These are phyloP conservation scores for Epichloe uncinata DNA, from an alignment of 2,329 filamentous ascomycete species.

Conservation along the genomic window DNA sequence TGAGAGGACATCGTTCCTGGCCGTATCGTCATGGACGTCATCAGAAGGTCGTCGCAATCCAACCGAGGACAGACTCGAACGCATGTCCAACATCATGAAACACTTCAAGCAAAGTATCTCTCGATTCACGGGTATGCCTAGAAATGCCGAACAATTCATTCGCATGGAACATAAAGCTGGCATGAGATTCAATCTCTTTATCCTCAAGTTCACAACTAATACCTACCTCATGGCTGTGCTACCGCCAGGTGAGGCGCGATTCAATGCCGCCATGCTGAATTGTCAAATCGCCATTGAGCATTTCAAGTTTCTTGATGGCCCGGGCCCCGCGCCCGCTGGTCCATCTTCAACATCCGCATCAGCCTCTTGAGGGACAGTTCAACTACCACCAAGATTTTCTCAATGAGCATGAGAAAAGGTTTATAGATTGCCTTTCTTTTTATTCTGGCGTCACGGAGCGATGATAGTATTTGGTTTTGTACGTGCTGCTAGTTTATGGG, in stretches of 20 bases:
- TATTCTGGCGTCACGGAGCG: conserved; percentile 1
- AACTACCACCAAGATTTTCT: neutral
- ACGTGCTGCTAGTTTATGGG: neutral
- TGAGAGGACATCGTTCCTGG: conserved; percentile 89
- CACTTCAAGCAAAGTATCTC: conserved; percentile 83
- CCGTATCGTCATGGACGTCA: conserved; percentile 83
- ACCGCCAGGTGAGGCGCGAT: conserved; percentile 79
- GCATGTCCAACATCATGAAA: conserved; percentile 93
- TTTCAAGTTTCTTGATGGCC: conserved; percentile 56
- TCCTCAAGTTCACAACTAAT: conserved; percentile 92
- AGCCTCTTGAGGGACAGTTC: neutral
- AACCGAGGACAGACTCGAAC: conserved; percentile 84
- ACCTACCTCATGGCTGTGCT: conserved; percentile 91
- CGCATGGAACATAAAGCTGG: conserved; percentile 70
- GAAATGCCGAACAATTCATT: conserved; percentile 67
- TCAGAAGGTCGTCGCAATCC: conserved; percentile 66
- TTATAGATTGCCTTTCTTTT: neutral
- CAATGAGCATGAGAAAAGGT: neutral
- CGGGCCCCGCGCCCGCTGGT: conserved; percentile 11
- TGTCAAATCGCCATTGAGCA: conserved; percentile 75
- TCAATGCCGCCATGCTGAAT: conserved; percentile 83
- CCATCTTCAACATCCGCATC: conserved; percentile 14
- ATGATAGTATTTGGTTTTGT: conserved; percentile 4
- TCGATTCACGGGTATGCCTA: conserved; percentile 67
- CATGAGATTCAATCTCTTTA: conserved; percentile 78